Base-by-base conservation (phyloP, 441 rosid species). In the Croton setiger region DNA sequence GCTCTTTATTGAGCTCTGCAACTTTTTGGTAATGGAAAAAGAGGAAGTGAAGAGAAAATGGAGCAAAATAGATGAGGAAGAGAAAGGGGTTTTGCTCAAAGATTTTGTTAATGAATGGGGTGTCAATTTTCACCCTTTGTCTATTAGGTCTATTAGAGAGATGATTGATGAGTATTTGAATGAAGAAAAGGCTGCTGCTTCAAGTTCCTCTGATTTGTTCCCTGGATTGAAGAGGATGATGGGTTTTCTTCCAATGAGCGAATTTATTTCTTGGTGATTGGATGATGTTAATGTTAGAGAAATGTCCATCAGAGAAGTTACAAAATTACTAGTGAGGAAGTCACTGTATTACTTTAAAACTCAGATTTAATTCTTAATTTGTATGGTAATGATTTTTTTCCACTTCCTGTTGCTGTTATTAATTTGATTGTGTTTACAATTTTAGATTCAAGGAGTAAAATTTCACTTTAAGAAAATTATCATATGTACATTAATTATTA, bases 151-250 rank as follows among this genome's bases (percentile, higher is more conserved):
- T 49, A 85, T 86, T 0, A 78, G 69, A 70, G 84, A 86, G 66
- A 80, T 90, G 96, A 77, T 92, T 23, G 93, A 88, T 43, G 85
- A 85, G 75, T 74, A 87, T 73, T 64, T 89, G 63, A 67, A 23
- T 72, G 78, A 81, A 54, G 85, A 71, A 62, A 72, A 67, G 33
- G 8, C 56, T 37, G 41, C 41, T 47, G 0, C 64, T 36, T 35
- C 81, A 13, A 9, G 14, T 58, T 31, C 77, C 58, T 60, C 79
- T 61, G 66, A 74, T 13, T 55, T 83, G 67, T 83, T 85, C 76
- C 86, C 89, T 73, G 86, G 84, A 4, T 82, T 86, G 71, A 92
- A 80, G 85, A 87, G 81, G 57, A 74, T 87, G 49, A 79, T 87
- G 63, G 92, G 17, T 80, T 76, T 45, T 41, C 71, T 64, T 33